Evolutionary conservation across 139 green algal genomes (phyloP).

Genomic region (Trebouxia sp.): DNA sequence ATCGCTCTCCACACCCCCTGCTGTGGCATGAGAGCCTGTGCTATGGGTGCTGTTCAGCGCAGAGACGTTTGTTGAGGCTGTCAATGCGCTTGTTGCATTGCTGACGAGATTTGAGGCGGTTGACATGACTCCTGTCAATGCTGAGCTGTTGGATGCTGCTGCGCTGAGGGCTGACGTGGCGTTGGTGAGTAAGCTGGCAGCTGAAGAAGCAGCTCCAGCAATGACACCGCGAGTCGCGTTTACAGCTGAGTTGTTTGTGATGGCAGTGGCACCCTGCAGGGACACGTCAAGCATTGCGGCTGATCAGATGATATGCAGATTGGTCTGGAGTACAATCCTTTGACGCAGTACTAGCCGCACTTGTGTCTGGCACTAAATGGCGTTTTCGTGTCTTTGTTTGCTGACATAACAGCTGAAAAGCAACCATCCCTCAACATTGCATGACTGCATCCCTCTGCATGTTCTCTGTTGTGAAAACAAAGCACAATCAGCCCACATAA

Average conservation of each 20-base stretch:
- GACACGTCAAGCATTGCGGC: too few species aligned
- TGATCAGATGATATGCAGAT: too few species aligned
- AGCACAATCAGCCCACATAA: too few species aligned
- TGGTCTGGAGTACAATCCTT: too few species aligned
- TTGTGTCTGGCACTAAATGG: too few species aligned
- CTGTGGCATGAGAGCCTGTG: not conserved
- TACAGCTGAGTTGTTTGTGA: not conserved
- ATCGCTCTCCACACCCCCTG: not conserved
- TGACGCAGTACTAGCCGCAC: too few species aligned
- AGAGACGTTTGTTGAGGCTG: not conserved
- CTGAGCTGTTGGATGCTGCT: not conserved
- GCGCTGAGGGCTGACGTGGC: not conserved
- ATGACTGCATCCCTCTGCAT: too few species aligned
- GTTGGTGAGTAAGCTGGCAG: not conserved
- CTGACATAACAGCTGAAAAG: too few species aligned
- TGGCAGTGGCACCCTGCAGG: not conserved
- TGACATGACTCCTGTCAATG: not conserved
- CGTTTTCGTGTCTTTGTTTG: too few species aligned
- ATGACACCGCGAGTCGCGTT: not conserved
- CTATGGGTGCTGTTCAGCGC: not conserved
- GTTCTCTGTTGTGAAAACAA: too few species aligned
- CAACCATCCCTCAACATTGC: too few species aligned
- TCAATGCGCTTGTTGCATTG: not conserved
- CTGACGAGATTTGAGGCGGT: not conserved
- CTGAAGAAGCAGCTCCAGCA: conserved; percentile 6